Evolutionary conservation across 257 asterid genomes (phyloP), one percentile per base, ranked within the genome.

Genomic region (Petunia secreta): DNA sequence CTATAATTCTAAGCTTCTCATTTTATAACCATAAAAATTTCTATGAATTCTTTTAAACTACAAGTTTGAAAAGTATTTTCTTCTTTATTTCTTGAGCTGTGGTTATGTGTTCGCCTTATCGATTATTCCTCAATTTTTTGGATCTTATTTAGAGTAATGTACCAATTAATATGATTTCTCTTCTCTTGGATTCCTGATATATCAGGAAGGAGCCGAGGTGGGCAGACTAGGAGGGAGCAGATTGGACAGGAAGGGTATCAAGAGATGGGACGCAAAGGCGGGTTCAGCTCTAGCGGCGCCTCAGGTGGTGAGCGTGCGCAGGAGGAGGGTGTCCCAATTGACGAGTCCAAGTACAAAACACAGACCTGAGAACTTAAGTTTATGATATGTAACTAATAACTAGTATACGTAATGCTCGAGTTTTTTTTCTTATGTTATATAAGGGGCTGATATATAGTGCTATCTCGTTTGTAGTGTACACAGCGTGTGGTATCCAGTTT

Each of bases 241-340:
- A 86, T 90, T 75, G 93, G 93, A 65, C 78, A 81, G 2, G 93
- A 84, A 57, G 91, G 91, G 38, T 89, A 86, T 58, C 89, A 86
- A 83, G 86, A 89, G 82, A 86, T 89, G 90, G 93, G 90, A 1
- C 86, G 90, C 14, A 88, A 88, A 57, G 91, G 89, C 0, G 89
- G 91, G 36, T 84, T 88, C 63, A 86, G 90, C 86, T 85, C 91
- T 0, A 81, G 71, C 1, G 90, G 88, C 63, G 73, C 66, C 81
- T 3, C 79, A 0, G 89, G 87, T 2, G 88, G 80, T 7, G 86
- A 87, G 80, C 77, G 87, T 3, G 90, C 89, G 0, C 83, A 46
- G 66, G 85, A 83, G 71, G 92, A 85, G 67, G 91, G 89, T 0
- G 13, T 82, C 5, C 86, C 83, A 57, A 82, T 90, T 43, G 94